These are phyloP conservation scores for Cladosporium sp. DNA, from an alignment of 2,329 filamentous ascomycete species.

Conservation along the genomic window DNA sequence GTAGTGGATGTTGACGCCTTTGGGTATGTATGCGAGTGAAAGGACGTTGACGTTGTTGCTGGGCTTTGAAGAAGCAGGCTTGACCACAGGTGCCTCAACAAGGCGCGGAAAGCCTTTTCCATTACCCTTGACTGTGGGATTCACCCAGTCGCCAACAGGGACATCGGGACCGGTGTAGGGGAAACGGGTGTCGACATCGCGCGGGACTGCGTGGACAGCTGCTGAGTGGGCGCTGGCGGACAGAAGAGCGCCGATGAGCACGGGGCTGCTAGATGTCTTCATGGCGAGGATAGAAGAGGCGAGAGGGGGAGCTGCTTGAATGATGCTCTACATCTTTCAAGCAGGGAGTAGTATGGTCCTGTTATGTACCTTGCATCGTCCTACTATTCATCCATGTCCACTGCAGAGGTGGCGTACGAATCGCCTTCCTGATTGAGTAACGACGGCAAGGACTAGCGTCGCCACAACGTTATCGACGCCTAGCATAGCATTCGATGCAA, in stretches of 20 bases:
- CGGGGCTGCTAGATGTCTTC: background rate
- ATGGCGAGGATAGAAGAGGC: background rate
- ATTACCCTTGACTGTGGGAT: constrained; percentile 52
- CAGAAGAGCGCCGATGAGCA: background rate
- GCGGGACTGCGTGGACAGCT: background rate
- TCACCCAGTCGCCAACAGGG: constrained; percentile 54
- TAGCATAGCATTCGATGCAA: background rate
- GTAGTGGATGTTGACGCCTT: constrained; percentile 55
- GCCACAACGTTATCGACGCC: background rate
- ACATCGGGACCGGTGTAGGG: constrained; percentile 52
- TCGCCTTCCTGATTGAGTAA: background rate
- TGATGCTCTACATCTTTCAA: background rate
- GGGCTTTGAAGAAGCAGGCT: constrained; percentile 44
- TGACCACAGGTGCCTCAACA: constrained; percentile 53
- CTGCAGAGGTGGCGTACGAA: background rate
- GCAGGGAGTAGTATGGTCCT: background rate
- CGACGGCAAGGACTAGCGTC: background rate
- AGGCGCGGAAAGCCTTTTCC: constrained; percentile 54
- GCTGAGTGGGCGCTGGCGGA: background rate
- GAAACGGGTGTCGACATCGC: constrained; percentile 45
- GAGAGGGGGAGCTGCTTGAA: background rate
- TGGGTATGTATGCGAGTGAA: constrained; percentile 49
- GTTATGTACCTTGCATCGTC: background rate
- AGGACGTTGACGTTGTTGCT: constrained; percentile 58
- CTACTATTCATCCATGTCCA: background rate